Percentiles rank a stretch among this genome's conserved stretches.
Conservation (phyloP, 2,329 filamentous ascomycete genomes). For the Juglanconis juglandina region DNA sequence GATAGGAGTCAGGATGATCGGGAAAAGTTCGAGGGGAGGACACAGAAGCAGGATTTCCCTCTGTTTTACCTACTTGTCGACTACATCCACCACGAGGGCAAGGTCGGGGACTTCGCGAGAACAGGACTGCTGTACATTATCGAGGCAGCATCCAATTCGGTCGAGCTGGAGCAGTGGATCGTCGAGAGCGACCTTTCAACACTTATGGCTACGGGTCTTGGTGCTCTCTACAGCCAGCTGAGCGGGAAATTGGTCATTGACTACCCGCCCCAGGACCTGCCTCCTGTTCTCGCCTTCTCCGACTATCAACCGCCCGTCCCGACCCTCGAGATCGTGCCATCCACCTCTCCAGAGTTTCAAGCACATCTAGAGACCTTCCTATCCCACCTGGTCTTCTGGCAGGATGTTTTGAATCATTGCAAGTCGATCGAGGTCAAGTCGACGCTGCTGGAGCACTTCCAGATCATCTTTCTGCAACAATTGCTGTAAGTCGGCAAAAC, state of each 20-base stretch:
- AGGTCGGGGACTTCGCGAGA: slow-evolving; percentile 91
- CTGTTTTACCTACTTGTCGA: slow-evolving; percentile 94
- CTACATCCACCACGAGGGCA: slow-evolving; percentile 92
- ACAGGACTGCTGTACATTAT: slow-evolving; percentile 95
- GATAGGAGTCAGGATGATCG: slow-evolving; percentile 45
- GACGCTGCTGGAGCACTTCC: slow-evolving; percentile 92
- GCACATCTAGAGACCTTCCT: slow-evolving; percentile 90
- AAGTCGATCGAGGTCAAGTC: slow-evolving; percentile 87
- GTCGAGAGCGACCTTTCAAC: slow-evolving; percentile 95
- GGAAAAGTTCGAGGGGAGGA: slow-evolving; percentile 75
- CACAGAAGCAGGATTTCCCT: slow-evolving; percentile 88
- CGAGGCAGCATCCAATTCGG: slow-evolving; percentile 81
- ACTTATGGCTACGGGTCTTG: slow-evolving; percentile 92
- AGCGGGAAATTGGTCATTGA: slow-evolving; percentile 79
- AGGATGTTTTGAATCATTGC: slow-evolving; percentile 95
- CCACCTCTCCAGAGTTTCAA: slow-evolving; percentile 72
- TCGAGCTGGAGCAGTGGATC: slow-evolving; percentile 87
- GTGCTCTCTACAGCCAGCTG: slow-evolving; percentile 66
- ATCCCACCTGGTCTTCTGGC: slow-evolving; percentile 95
- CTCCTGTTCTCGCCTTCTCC: slow-evolving; percentile 81
- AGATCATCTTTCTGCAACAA: slow-evolving; percentile 93
- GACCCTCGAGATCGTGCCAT: slow-evolving; percentile 68
- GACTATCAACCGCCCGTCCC: slow-evolving; percentile 77
- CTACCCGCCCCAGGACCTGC: slow-evolving; percentile 69
- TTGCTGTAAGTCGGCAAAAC: slow-evolving; percentile 62